Evolutionary conservation across 73 alveolate genomes (phyloP).

Genomic region (Symbiodinium pilosum): DNA sequence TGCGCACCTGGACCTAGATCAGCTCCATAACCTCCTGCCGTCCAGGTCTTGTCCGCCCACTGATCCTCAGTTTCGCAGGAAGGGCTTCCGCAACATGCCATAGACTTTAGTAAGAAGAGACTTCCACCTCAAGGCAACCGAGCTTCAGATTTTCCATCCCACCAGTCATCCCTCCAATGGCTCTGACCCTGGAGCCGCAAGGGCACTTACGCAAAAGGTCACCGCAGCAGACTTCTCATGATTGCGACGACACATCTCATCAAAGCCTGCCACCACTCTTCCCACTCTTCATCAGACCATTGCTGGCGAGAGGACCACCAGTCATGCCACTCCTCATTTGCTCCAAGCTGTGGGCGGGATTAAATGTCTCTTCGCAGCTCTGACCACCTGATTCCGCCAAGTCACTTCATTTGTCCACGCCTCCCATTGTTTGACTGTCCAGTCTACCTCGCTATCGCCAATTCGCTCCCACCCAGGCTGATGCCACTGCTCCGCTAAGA

Average conservation of each 20-base stretch:
- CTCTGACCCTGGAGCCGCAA: slow-evolving; percentile 37
- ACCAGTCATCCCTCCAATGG: slow-evolving; percentile 57
- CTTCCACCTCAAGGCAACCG: no score
- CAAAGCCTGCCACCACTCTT: slow-evolving; percentile 80
- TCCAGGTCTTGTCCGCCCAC: slow-evolving; percentile 72
- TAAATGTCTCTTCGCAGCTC: background rate
- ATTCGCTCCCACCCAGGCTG: slow-evolving; percentile 38
- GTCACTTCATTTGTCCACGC: slow-evolving; percentile 58
- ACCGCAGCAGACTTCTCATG: background rate
- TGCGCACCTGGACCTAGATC: background rate
- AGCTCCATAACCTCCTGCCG: slow-evolving; percentile 32
- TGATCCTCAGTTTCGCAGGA: background rate
- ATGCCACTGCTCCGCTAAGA: slow-evolving; percentile 10
- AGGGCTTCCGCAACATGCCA: no score
- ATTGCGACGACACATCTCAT: background rate
- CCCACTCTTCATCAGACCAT: slow-evolving; percentile 83
- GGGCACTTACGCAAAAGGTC: background rate
- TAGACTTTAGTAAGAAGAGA: no score
- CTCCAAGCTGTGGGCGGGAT: background rate
- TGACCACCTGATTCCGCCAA: background rate
- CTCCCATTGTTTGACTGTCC: slow-evolving; percentile 74
- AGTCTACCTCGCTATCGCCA: slow-evolving; percentile 44
- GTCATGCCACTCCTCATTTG: background rate
- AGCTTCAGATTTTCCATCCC: slow-evolving; percentile 55
- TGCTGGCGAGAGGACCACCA: background rate